These are phyloP conservation scores for Diaporthe citrichinensis DNA, from an alignment of 2,329 filamentous ascomycete species.

Conservation along the genomic window DNA sequence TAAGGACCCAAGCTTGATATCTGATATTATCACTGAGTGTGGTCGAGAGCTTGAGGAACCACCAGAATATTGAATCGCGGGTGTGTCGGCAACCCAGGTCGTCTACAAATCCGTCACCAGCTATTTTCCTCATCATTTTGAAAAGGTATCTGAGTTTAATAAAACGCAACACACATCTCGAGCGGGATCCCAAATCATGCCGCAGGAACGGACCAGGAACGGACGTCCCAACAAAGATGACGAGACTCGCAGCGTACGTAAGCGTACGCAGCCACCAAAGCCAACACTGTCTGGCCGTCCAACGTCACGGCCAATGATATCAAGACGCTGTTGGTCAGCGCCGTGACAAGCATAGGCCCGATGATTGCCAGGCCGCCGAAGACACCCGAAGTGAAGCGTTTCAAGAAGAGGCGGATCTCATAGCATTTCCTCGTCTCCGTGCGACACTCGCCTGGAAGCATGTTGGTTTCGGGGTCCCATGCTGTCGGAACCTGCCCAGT, in stretches of 20 bases:
- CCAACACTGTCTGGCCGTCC: not conserved
- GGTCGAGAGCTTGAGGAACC: no score
- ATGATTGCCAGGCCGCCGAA: not conserved
- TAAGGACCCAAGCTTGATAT: no score
- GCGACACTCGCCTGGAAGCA: not conserved
- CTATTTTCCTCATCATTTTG: no score
- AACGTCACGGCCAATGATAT: not conserved
- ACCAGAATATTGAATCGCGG: no score
- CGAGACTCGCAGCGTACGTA: not conserved
- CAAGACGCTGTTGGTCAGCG: not conserved
- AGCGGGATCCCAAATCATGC: not conserved
- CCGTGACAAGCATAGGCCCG: not conserved
- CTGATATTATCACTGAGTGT: no score
- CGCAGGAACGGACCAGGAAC: not conserved
- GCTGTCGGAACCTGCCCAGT: not conserved
- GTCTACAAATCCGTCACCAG: no score
- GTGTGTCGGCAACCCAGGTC: no score
- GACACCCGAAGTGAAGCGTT: not conserved
- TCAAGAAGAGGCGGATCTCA: not conserved
- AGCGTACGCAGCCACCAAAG: not conserved
- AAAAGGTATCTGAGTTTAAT: not conserved
- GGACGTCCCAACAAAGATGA: not conserved
- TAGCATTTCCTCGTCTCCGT: not conserved
- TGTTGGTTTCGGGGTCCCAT: not conserved
- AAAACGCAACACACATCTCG: not conserved